These are phyloP conservation scores for Aschersonia sp. DNA, from an alignment of 2,329 filamentous ascomycete species.

Conservation along the genomic window DNA sequence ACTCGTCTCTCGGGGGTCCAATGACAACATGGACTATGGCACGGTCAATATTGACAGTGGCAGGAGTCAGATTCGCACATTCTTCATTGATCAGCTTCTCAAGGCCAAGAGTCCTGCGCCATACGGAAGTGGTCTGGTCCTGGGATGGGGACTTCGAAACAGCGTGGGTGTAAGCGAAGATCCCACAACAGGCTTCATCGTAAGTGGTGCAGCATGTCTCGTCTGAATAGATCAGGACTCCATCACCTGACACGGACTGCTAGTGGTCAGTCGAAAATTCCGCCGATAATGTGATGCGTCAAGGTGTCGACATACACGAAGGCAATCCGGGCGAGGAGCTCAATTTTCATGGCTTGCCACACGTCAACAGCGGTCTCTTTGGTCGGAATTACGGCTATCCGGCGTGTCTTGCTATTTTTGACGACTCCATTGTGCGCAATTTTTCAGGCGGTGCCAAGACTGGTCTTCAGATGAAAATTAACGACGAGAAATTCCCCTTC, in stretches of 20 bases:
- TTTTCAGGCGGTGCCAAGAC: slow-evolving; percentile 15
- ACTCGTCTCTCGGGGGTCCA: slow-evolving; percentile 47
- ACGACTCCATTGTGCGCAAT: slow-evolving; percentile 15
- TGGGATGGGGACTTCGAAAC: slow-evolving; percentile 57
- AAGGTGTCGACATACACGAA: slow-evolving; percentile 42
- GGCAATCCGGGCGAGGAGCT: slow-evolving; percentile 59
- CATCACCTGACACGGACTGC: background rate
- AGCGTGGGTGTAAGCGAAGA: slow-evolving; percentile 53
- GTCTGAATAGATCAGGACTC: background rate
- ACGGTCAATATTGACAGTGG: slow-evolving; percentile 34
- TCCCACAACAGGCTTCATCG: slow-evolving; percentile 27
- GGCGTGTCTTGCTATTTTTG: slow-evolving; percentile 45
- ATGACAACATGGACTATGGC: slow-evolving; percentile 38
- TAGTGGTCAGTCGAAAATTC: slow-evolving; percentile 50
- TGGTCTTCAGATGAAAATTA: slow-evolving; percentile 8
- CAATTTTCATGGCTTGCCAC: slow-evolving; percentile 51
- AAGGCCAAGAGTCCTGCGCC: slow-evolving; percentile 11
- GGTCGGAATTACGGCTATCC: slow-evolving; percentile 49
- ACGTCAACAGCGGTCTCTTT: slow-evolving; percentile 7
- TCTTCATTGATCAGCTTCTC: slow-evolving; percentile 16
- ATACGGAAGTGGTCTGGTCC: slow-evolving; percentile 27
- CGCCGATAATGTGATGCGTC: slow-evolving; percentile 42
- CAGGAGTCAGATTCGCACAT: slow-evolving; percentile 45
- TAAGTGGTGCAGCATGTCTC: slow-evolving; percentile 4
- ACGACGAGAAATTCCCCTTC: background rate